Base-by-base conservation (phyloP, 495 filamentous ascomycete genomes). In the Aspergillus heteromorphus region DNA sequence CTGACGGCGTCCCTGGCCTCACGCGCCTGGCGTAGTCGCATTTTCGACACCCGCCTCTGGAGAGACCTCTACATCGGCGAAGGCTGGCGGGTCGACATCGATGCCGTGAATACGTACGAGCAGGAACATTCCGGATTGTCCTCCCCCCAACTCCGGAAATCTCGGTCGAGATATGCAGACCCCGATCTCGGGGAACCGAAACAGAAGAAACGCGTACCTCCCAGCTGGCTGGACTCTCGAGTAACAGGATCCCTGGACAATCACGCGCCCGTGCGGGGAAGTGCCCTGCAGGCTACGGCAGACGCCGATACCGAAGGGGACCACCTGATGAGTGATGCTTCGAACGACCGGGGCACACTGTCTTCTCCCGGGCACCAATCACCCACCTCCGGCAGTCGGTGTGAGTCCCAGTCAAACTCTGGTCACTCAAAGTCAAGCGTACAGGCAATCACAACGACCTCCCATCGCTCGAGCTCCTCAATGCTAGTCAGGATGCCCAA, bases 1-100 rank as follows among this genome's bases (percentile, higher is more conserved):
- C 73, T 97, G 51, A 83, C 81, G 52, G 87, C 91, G 6, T 88
- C 90, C 6, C 77, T 83, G 29, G 81, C 86, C 4, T 97, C 91
- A 14, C 82, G 87, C 30, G 75, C 82, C 54, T 97, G 95, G 93
- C 83, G 91, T 47, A 76, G 77, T 20, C 78, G 92, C 10, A 86
- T 91, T n/a, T 64, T 87, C 36, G 92, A 97, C 63, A 81, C 87
- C 30, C 85, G 87, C 51, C 77, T 98, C 7, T 98, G 95, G 95
- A 83, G 85, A 64, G 77, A 83, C 8, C 71, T 95, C 1, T 97
- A 95, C 64, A 77, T 83, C 29, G 65, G 79, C 10, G 91, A 96
- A 72, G 95, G 95, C 5, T 98, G 92, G 88, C 83, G 82, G 38
- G 78, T 87, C 4, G 82, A 90, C 57, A 69, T 71, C 13, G 71